phyloP scores from a whole-genome alignment of 139 green algal genomes.

The Micractinium conductrix region DNA sequence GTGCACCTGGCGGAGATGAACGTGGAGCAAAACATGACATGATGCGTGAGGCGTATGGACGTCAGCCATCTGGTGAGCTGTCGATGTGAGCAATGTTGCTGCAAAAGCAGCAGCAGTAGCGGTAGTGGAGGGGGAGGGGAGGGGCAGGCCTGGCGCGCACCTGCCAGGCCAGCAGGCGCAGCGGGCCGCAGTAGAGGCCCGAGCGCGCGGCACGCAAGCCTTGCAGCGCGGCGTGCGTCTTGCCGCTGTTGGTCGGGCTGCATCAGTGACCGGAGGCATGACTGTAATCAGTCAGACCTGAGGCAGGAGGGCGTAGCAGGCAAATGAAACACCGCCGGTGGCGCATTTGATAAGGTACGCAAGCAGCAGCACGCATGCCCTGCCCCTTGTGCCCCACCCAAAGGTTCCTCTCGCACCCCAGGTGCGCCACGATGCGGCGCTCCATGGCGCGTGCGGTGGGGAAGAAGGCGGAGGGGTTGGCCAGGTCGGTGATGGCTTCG shows the following conservation, averaged over 20 bases:
- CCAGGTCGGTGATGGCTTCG: constrained; percentile 16
- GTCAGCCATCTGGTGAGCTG: no score
- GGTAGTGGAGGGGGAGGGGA: no score
- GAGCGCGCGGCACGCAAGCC: constrained; percentile 56
- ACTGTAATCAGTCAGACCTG: no score
- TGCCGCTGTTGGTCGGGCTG: constrained; percentile 93
- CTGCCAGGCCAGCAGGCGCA: constrained; percentile 94
- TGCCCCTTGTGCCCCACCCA: not conserved
- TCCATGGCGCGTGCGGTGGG: constrained; percentile 75
- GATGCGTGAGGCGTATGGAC: no score
- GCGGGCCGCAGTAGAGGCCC: constrained; percentile 91
- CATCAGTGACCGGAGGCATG: no score
- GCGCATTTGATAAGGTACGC: no score
- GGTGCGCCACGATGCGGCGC: constrained; percentile 87
- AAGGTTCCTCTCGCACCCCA: constrained; percentile 47
- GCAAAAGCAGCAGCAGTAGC: no score
- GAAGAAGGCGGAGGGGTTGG: constrained; percentile 67
- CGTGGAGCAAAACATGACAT: no score
- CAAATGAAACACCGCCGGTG: no score
- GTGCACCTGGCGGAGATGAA: constrained; percentile 40
- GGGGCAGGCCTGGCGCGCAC: no score
- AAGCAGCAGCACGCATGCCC: not conserved
- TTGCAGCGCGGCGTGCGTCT: constrained; percentile 87
- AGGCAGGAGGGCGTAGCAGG: no score
- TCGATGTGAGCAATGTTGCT: no score